Percentiles rank a stretch among this genome's conserved stretches.
Conservation (phyloP, 129 eudicot species). For the Daucus carota region DH1_v3.0 NC_030388.2:25500001-25500500, state of each 20-base stretch:
- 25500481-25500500: conserved; percentile 96
- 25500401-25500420: conserved; percentile 51
- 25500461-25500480: conserved; percentile 89
- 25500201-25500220: not conserved
- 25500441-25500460: conserved; percentile 93
- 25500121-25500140: not conserved
- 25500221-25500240: not conserved
- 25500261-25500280: not conserved
- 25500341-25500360: conserved; percentile 78
- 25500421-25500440: conserved; percentile 68
- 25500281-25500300: not conserved
- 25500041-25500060: not conserved
- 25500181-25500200: not conserved
- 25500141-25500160: not conserved
- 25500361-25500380: conserved; percentile 87
- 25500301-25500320: conserved; percentile 1
- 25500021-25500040: not conserved
- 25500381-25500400: conserved; percentile 59
- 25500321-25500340: conserved; percentile 67
- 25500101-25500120: not conserved
- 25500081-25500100: not conserved
- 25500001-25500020: not conserved
- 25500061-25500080: not conserved
- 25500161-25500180: not conserved
- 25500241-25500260: not conserved